Evolutionary conservation across 805 yeast species (phyloP), one percentile per base, ranked within the genome.

Genomic region (Kurtzmaniella fragi): DNA sequence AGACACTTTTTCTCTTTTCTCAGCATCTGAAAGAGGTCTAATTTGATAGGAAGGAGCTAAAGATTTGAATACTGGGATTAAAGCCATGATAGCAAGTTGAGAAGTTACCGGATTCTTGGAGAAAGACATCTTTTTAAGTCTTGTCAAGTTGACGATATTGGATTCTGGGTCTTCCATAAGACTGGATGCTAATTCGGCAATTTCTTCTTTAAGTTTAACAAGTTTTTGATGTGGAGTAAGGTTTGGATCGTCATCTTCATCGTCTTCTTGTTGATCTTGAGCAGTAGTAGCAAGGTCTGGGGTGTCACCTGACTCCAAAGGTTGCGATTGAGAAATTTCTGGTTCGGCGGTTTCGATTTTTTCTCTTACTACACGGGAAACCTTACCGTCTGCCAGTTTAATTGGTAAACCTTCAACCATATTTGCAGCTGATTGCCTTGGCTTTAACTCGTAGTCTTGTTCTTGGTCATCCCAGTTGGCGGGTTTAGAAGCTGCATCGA

Each of bases 101-200:
- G 80, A 66, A 2, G 85, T 80, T 52, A 74, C 82, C 40, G 76
- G 67, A 48, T 83, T 80, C 48, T 73, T 75, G 2, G 93, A 82
- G 41, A 67, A 73, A 0, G 86, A 71, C 88, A 84, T 83, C 48
- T 73, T 78, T 38, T 85, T 66, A 36, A 85, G 68, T 54, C 90
- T 77, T 2, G 84, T 72, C 10, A 90, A 65, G 23, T 78, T 67
- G 11, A 75, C 55, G 6, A 83, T 70, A 52, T 90, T 77, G 52
- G 87, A 95, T 58, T 93, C 98, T 5, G 98, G 96, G 42, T 87
- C 86, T 56, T 89, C 95, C 51, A 79, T 79, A 28, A 91, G 62
- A 31, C 75, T 74, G 30, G 86, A 84, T 1, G 95, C 96, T 35
- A 82, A 59, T 14, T 75, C 79, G 0, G 98, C 96, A 31, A 93